Conservation (phyloP, 2,329 filamentous ascomycete genomes). For the Ustilaginoidea virens region DNA sequence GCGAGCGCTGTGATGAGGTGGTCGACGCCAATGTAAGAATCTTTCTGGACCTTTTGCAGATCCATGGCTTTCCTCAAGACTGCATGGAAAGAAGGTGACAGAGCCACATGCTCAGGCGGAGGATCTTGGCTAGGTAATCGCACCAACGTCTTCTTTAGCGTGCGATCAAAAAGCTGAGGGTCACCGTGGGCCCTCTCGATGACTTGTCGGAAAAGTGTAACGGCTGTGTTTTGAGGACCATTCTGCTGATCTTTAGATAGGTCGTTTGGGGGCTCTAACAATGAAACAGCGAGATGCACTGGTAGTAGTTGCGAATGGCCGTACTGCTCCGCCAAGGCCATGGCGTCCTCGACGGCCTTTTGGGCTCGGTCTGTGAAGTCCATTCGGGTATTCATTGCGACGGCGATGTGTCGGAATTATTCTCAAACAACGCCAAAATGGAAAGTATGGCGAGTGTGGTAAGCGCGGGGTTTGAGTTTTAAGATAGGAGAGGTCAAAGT, state of each 20-base stretch:
- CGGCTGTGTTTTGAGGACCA: slow-evolving; percentile 41
- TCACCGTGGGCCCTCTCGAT: slow-evolving; percentile 90
- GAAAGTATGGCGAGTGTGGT: not conserved
- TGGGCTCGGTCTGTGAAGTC: slow-evolving; percentile 90
- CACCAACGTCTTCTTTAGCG: slow-evolving; percentile 83
- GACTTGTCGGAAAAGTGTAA: slow-evolving; percentile 87
- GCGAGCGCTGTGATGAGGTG: slow-evolving; percentile 77
- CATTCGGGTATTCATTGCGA: slow-evolving; percentile 59
- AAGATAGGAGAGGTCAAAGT: no score
- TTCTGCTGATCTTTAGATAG: slow-evolving; percentile 75
- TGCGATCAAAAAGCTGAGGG: slow-evolving; percentile 71
- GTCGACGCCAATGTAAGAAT: slow-evolving; percentile 86
- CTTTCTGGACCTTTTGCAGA: slow-evolving; percentile 92
- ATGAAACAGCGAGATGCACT: slow-evolving; percentile 72
- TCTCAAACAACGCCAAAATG: no score
- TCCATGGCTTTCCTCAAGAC: slow-evolving; percentile 76
- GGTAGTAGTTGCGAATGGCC: slow-evolving; percentile 82
- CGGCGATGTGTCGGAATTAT: not conserved
- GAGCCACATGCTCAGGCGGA: slow-evolving; percentile 73
- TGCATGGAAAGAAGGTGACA: slow-evolving; percentile 68
- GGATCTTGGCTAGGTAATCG: slow-evolving; percentile 89
- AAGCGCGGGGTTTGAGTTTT: not conserved
- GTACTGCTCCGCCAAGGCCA: slow-evolving; percentile 77
- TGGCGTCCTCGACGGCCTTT: slow-evolving; percentile 79
- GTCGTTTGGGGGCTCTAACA: slow-evolving; percentile 62